A percentile compares a stretch with the other conserved stretches of the same genome.
These are phyloP conservation scores for Pseudogymnoascus sp. DNA, from an alignment of 2,329 filamentous ascomycete species.

Conservation along the genomic window DNA sequence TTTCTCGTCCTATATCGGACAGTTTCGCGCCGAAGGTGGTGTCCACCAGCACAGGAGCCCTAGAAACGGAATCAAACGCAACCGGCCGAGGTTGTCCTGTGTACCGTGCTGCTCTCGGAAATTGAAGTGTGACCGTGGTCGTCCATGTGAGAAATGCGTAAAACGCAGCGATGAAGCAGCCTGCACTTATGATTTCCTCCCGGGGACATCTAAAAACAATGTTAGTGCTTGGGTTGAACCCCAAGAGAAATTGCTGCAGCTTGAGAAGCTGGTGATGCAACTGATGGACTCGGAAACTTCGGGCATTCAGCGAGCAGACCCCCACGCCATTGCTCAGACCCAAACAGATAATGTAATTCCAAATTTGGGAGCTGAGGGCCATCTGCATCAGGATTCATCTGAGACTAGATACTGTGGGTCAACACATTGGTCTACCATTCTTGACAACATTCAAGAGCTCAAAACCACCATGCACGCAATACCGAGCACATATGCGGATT, in stretches of 20 bases:
- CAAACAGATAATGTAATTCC: not conserved
- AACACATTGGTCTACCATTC: constrained; percentile 21
- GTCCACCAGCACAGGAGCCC: not conserved
- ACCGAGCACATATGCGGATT: not conserved
- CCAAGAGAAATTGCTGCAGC: constrained; percentile 14
- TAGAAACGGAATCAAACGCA: constrained; percentile 12
- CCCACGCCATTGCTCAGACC: not conserved
- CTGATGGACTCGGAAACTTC: constrained; percentile 13
- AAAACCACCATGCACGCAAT: not conserved
- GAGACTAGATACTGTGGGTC: constrained; percentile 13
- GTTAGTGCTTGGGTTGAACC: constrained; percentile 8
- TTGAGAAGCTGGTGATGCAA: constrained; percentile 16
- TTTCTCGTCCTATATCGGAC: constrained; percentile 11
- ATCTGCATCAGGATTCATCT: not conserved
- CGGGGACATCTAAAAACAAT: not conserved
- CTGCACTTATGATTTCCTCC: constrained; percentile 14
- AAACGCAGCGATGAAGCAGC: constrained; percentile 15
- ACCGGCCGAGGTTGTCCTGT: constrained; percentile 14
- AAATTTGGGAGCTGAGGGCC: not conserved
- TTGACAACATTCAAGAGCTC: constrained; percentile 22
- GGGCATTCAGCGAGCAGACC: constrained; percentile 14
- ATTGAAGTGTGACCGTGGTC: constrained; percentile 18
- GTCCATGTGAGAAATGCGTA: constrained; percentile 18
- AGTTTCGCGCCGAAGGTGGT: constrained; percentile 12
- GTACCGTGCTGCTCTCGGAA: constrained; percentile 17